Percentiles rank a stretch among this genome's conserved stretches.
Evolutionary conservation across 2,329 filamentous ascomycete genomes (phyloP).

Genomic region (Lachnellula suecica): DNA sequence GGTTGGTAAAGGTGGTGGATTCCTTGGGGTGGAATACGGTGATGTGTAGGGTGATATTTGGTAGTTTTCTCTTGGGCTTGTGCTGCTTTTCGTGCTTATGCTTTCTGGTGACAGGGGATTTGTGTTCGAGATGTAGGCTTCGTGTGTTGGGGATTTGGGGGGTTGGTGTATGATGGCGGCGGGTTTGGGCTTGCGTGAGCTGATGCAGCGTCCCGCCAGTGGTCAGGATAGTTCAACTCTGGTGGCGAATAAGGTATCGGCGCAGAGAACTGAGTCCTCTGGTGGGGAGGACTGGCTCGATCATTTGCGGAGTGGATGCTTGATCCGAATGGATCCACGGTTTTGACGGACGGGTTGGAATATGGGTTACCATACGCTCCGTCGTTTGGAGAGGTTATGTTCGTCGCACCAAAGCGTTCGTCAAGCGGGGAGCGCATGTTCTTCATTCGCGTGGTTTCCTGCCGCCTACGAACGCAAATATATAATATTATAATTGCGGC

Average conservation of each 20-base stretch:
- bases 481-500: conserved; percentile 12
- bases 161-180: neutral
- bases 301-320: neutral
- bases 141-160: conserved; percentile 4
- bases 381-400: conserved; percentile 25
- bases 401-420: conserved; percentile 25
- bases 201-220: neutral
- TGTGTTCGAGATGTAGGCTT: conserved; percentile 3
- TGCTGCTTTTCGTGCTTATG: neutral
- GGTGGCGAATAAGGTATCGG: neutral
- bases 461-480: conserved; percentile 19
- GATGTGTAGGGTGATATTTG: neutral
- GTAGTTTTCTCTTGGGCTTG: neutral
- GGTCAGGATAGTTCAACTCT: neutral
- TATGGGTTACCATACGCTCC: conserved; percentile 22
- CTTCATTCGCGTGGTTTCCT: conserved; percentile 5
- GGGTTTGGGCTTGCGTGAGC: conserved; percentile 1
- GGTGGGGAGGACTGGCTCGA: neutral
- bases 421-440: conserved; percentile 22
- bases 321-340: neutral
- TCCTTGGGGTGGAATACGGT: neutral
- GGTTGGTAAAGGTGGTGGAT: conserved; percentile 1
- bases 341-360: conserved; percentile 6
- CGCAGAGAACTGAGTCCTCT: neutral
- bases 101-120: neutral